Percentiles rank a stretch among this genome's conserved stretches.
These are phyloP conservation scores for Adansonia madagascariensis DNA, from an alignment of 441 rosid genomes.

Conservation along the genomic window DNA sequence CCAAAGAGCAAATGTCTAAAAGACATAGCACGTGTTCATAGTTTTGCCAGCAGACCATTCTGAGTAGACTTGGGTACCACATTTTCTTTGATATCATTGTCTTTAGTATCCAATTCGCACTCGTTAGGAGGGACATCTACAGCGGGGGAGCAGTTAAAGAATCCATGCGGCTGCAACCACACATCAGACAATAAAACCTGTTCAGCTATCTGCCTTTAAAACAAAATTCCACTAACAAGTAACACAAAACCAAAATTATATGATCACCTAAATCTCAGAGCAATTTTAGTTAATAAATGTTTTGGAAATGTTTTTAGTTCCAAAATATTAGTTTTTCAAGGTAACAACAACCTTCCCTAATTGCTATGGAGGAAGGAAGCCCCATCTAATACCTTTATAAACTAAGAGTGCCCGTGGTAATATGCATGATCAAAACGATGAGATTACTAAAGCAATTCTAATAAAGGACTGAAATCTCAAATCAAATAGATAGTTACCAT, in stretches of 20 bases:
- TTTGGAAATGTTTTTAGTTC: background rate
- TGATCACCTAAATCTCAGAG: background rate
- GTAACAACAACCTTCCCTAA: background rate
- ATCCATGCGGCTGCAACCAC: conserved; percentile 56
- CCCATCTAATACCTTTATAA: background rate
- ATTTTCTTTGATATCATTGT: conserved; percentile 29
- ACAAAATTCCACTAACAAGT: background rate
- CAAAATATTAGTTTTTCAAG: background rate
- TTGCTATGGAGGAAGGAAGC: background rate
- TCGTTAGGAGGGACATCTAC: conserved; percentile 55
- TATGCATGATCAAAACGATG: background rate
- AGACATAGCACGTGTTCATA: conserved; percentile 18
- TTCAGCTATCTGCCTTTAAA: background rate
- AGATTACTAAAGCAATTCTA: conserved; percentile 4
- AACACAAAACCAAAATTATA: background rate
- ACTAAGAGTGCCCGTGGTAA: background rate
- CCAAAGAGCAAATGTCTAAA: background rate
- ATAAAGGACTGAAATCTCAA: background rate
- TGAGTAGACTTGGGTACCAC: conserved; percentile 37
- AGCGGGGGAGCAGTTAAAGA: conserved; percentile 58
- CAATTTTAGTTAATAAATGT: background rate
- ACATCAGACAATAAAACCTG: background rate
- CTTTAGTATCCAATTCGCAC: conserved; percentile 46
- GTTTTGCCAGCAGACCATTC: conserved; percentile 43
- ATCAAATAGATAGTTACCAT: conserved; percentile 31